These are phyloP conservation scores for Claviceps citrina DNA, from an alignment of 2,329 filamentous ascomycete species.

Conservation along the genomic window DNA sequence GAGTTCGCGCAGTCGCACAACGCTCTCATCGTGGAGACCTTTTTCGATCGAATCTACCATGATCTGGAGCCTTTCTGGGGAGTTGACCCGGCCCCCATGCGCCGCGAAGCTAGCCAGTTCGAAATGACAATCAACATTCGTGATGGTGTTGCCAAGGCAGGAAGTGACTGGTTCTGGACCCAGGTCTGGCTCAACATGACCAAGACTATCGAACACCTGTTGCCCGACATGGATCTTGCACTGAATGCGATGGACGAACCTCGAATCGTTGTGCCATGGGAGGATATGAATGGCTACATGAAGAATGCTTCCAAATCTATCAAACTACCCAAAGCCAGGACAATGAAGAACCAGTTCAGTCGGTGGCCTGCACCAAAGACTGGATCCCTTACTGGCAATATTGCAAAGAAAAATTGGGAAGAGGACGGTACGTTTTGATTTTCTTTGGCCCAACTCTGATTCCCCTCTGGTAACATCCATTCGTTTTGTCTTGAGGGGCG, in stretches of 20 bases:
- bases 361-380: slow-evolving; percentile 24
- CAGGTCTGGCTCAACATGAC: slow-evolving; percentile 40
- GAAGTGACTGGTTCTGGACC: slow-evolving; percentile 43
- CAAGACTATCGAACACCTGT: slow-evolving; percentile 33
- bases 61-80: slow-evolving; percentile 46
- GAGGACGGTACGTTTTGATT: slow-evolving; percentile 27
- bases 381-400: slow-evolving; percentile 18
- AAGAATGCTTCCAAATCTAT: slow-evolving; percentile 33
- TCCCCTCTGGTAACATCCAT: too few relatives aligned
- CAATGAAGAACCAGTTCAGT: slow-evolving; percentile 30
- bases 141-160: slow-evolving; percentile 33
- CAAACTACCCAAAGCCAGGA: slow-evolving; percentile 26
- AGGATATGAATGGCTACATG: slow-evolving; percentile 42
- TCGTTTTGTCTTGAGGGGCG: too few relatives aligned
- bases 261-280: slow-evolving; percentile 46
- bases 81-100: slow-evolving; percentile 30
- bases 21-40: slow-evolving; percentile 44
- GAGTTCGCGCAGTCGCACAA: slow-evolving; percentile 35
- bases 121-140: slow-evolving; percentile 48
- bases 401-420: slow-evolving; percentile 33
- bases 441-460: neutral
- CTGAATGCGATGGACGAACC: slow-evolving; percentile 55
- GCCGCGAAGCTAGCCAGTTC: slow-evolving; percentile 35
- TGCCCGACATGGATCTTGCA: slow-evolving; percentile 54
- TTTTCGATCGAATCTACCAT: slow-evolving; percentile 49